These are phyloP conservation scores for Cokeromyces recurvatus DNA, from an alignment of 371 early-diverging fungal genomes.

Conservation along the genomic window DNA sequence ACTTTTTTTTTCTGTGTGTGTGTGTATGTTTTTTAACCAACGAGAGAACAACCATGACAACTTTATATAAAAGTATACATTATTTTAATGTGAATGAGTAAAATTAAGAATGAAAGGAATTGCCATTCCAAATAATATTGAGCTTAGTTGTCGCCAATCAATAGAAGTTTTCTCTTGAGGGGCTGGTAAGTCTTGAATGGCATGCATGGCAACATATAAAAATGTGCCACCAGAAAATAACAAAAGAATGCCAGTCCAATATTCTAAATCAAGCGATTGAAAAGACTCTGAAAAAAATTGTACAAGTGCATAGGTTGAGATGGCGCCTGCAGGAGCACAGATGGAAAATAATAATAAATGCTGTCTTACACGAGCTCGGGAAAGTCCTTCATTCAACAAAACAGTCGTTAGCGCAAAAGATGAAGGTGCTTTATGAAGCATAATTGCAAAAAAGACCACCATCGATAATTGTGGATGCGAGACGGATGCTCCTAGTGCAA, in stretches of 20 bases:
- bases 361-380: slow-evolving; percentile 60
- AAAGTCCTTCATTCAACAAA: slow-evolving; percentile 69
- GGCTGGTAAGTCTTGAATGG: slow-evolving; percentile 25
- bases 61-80: no score
- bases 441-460: slow-evolving; percentile 91
- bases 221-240: slow-evolving; percentile 89
- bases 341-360: slow-evolving; percentile 80
- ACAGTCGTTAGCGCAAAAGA: slow-evolving; percentile 89
- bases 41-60: no score
- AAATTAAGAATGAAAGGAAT: slow-evolving; percentile 16
- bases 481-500: slow-evolving; percentile 85
- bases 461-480: slow-evolving; percentile 67
- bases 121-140: slow-evolving; percentile 16
- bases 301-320: slow-evolving; percentile 66
- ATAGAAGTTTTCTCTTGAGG: not conserved
- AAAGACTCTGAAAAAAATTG: slow-evolving; percentile 21
- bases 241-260: slow-evolving; percentile 82
- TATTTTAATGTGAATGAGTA: slow-evolving; percentile 20
- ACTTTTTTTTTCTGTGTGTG: no score
- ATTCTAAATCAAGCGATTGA: slow-evolving; percentile 38
- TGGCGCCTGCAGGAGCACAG: slow-evolving; percentile 82
- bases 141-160: slow-evolving; percentile 1
- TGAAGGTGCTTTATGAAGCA: slow-evolving; percentile 95
- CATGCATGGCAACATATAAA: slow-evolving; percentile 84
- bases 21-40: no score